Evolutionary conservation across 148 eudicot species (phyloP).

Genomic region (Cornus suecica): DNA sequence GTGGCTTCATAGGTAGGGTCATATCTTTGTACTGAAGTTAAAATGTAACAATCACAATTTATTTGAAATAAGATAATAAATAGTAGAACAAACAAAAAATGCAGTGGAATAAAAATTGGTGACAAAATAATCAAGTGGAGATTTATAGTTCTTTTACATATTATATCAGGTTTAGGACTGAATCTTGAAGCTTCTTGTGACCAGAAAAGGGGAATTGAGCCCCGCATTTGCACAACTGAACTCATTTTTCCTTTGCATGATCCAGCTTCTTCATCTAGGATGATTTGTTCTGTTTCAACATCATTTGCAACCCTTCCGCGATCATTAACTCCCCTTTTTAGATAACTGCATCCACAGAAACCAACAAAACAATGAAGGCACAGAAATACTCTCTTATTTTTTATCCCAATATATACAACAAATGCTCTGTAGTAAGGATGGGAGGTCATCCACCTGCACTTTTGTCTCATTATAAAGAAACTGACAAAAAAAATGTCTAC

Average conservation of each 20-base stretch:
- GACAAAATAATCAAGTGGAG: slow-evolving; percentile 4
- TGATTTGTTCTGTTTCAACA: slow-evolving; percentile 97
- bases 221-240: slow-evolving; percentile 99
- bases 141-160: slow-evolving; percentile 40
- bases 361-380: slow-evolving; percentile 5
- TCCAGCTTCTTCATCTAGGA: slow-evolving; percentile 98
- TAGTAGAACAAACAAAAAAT: neutral
- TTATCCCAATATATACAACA: neutral
- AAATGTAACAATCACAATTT: slow-evolving; percentile 14
- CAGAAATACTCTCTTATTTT: neutral
- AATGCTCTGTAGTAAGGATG: no score
- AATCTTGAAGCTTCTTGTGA: slow-evolving; percentile 98
- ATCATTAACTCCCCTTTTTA: slow-evolving; percentile 97
- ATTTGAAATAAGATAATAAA: slow-evolving; percentile 1
- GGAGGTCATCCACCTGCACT: no score
- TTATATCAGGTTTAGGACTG: slow-evolving; percentile 98
- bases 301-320: slow-evolving; percentile 98
- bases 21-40: slow-evolving; percentile 88
- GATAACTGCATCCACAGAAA: slow-evolving; percentile 55
- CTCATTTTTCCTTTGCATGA: slow-evolving; percentile 91
- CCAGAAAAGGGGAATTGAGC: slow-evolving; percentile 99
- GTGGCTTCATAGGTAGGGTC: slow-evolving; percentile 99
- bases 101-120: neutral
- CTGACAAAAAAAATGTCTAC: no score
- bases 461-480: no score